phyloP scores from a whole-genome alignment of 2,329 filamentous ascomycete species.

The Colletotrichum orchidophilum region DNA sequence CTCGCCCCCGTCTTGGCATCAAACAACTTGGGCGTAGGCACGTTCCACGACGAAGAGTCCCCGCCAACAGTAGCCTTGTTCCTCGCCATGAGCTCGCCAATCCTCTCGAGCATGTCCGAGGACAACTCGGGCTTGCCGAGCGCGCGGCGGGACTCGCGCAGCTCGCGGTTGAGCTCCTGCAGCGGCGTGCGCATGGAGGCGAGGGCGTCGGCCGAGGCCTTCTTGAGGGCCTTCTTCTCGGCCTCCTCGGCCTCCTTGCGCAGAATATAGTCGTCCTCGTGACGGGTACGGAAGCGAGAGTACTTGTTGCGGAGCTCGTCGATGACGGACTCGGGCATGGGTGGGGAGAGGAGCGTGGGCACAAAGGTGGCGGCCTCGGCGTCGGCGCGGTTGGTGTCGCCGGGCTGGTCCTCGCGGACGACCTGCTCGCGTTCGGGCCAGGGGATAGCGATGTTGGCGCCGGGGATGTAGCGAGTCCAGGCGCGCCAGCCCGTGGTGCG shows the following conservation, averaged over 20 bases:
- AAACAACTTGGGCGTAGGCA: neutral
- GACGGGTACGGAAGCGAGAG: conserved; percentile 82
- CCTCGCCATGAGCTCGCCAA: conserved; percentile 68
- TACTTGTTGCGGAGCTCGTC: conserved; percentile 88
- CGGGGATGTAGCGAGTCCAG: conserved; percentile 71
- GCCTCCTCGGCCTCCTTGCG: conserved; percentile 69
- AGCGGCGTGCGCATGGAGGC: conserved; percentile 63
- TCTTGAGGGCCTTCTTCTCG: conserved; percentile 62
- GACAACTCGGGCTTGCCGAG: conserved; percentile 65
- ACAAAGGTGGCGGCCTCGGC: conserved; percentile 80
- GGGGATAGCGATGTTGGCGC: conserved; percentile 77
- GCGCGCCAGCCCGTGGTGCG: conserved; percentile 52
- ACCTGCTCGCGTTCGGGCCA: conserved; percentile 72
- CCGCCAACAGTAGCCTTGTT: conserved; percentile 50
- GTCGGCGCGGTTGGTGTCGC: conserved; percentile 79
- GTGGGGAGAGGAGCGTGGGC: conserved; percentile 79
- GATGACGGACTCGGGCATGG: conserved; percentile 81
- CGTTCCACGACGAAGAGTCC: conserved; percentile 42
- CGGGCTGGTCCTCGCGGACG: conserved; percentile 61
- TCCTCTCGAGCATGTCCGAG: conserved; percentile 68
- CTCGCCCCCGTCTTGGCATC: neutral
- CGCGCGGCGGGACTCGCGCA: conserved; percentile 60
- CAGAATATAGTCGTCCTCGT: conserved; percentile 78
- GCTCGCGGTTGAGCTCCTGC: conserved; percentile 67
- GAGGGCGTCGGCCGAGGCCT: conserved; percentile 55